Evolutionary conservation across 2,329 filamentous ascomycete genomes (phyloP).

Genomic region (Ceratocystis cubensis): DNA sequence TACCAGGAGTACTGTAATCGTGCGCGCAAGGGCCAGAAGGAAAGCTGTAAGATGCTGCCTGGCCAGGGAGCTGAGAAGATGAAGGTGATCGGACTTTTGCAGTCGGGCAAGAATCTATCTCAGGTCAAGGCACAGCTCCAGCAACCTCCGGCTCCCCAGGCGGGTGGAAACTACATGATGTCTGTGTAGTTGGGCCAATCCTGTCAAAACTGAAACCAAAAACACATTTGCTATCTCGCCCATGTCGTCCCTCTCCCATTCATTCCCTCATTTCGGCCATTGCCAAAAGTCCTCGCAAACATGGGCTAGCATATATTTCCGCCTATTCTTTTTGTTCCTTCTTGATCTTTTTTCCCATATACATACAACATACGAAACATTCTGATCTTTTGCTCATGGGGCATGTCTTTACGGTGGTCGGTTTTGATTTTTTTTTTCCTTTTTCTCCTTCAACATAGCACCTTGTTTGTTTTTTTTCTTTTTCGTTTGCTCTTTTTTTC

Average conservation of each 20-base stretch:
- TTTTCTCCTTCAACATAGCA: constrained; percentile 4
- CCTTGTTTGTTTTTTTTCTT: constrained; percentile 7
- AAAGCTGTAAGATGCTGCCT: constrained; percentile 55
- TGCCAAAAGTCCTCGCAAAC: constrained; percentile 8
- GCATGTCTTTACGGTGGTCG: constrained; percentile 1
- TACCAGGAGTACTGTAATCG: constrained; percentile 81
- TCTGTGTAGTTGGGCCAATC: constrained; percentile 42
- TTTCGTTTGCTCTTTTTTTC: constrained; percentile 1
- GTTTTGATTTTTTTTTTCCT: neutral
- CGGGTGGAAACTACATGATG: constrained; percentile 58
- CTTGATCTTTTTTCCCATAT: neutral
- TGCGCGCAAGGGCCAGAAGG: constrained; percentile 53
- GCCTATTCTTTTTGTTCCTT: neutral
- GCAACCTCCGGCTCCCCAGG: constrained; percentile 9
- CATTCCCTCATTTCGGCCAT: neutral
- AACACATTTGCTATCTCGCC: no score
- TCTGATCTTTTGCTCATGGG: constrained; percentile 6
- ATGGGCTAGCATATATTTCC: constrained; percentile 9
- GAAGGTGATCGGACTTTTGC: constrained; percentile 66
- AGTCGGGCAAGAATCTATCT: constrained; percentile 63
- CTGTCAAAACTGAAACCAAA: no score
- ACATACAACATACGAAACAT: neutral
- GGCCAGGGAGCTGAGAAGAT: constrained; percentile 88
- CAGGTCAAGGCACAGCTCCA: constrained; percentile 20
- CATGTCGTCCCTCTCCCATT: no score